Base-by-base conservation (phyloP, 140 eudicot genomes). In the Cichorium intybus region DNA sequence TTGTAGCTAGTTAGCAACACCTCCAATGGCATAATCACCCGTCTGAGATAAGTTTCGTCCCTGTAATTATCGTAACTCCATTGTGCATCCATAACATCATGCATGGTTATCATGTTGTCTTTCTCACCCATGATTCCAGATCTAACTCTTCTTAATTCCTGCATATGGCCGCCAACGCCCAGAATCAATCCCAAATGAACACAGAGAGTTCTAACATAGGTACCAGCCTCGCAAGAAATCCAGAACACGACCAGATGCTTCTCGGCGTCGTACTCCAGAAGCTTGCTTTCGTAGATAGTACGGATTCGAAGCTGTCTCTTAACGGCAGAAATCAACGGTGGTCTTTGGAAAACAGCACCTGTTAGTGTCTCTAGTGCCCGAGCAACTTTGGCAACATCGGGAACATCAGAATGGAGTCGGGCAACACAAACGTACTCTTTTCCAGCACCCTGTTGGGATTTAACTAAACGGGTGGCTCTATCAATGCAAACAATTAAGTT, bases 101-200 rank as follows among this genome's bases (percentile, higher is more conserved):
- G 97, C 97, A 90, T 90, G 0, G 94, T 90, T 9, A 87, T 82
- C 97, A 90, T 90, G 34, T 90, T 90, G 80, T 90, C 94, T 50
- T 87, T 90, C 77, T 90, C 97, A 8, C 97, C 97, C 87, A 84
- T 71, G 22, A 90, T 90, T 34, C 97, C 97, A 10, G 97, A 90
- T 84, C 97, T 37, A n/a, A 90, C 97, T 57, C 97, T 76, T 73
- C 97, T 80, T 75, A 90, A 56, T 77, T 90, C 97, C 75, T 90
- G 97, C 97, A 90, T 90, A 82, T 90, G 97, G 7, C 73, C 94
- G 15, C 97, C 97, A 22, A 87, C 97, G 1, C 97, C 97, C 70
- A 90, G 69, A 74, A 90, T 71, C 37, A 90, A 63, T 14, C 97
- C 97, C 70, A 90, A 80, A 82, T 90, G 97, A 20, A 90, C 97